Evolutionary conservation across 2,329 filamentous ascomycete species (phyloP).

Genomic region (Colletotrichum sp.): DNA sequence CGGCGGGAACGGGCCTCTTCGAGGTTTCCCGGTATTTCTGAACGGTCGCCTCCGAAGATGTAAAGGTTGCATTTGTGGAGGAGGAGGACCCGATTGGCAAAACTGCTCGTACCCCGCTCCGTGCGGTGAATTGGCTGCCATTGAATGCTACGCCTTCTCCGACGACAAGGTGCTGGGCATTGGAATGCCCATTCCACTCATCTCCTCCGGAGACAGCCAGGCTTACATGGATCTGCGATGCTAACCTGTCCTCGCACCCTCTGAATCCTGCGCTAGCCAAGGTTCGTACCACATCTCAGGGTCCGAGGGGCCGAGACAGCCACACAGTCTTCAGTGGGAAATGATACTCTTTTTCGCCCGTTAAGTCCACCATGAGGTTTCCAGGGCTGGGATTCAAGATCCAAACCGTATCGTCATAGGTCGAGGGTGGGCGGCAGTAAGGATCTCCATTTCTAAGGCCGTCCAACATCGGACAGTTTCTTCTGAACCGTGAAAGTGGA

Average conservation of each 20-base stretch:
- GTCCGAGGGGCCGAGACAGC: background rate
- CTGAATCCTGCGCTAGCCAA: background rate
- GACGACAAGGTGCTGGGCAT: background rate
- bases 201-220: background rate
- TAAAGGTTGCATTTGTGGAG: background rate
- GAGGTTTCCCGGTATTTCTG: background rate
- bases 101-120: background rate
- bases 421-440: background rate
- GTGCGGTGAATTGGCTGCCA: background rate
- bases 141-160: background rate
- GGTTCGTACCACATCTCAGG: background rate
- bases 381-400: background rate
- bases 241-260: background rate
- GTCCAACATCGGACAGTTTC: rapidly evolving
- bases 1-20: background rate
- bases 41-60: background rate
- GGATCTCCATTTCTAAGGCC: background rate
- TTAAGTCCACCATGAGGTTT: background rate
- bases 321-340: background rate
- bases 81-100: background rate
- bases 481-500: background rate
- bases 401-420: background rate
- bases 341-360: background rate
- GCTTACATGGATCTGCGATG: background rate
- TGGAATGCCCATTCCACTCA: background rate